A percentile compares a stretch with the other conserved stretches of the same genome.
Evolutionary conservation across 129 eudicot genomes (phyloP).

Genomic region (carrot (Daucus carota)): DH1_v3.0 NC_030383.2:57777001-57777500

Average conservation of each 20-base stretch:
- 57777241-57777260: background rate
- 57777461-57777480: slow-evolving; percentile 1
- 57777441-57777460: background rate
- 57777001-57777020: background rate
- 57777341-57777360: background rate
- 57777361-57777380: background rate
- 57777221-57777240: background rate
- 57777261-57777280: background rate
- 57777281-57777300: background rate
- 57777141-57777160: background rate
- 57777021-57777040: too few relatives aligned
- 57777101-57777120: background rate
- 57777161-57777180: background rate
- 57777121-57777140: background rate
- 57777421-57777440: background rate
- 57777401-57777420: background rate
- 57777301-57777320: background rate
- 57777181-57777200: too few relatives aligned
- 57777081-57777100: too few relatives aligned
- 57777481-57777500: slow-evolving; percentile 4
- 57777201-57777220: too few relatives aligned
- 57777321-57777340: background rate
- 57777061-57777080: background rate
- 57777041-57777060: background rate
- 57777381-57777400: background rate